These are phyloP conservation scores for Orbilia blumenaviensis DNA, from an alignment of 2,329 filamentous ascomycete species.

Conservation along the genomic window DNA sequence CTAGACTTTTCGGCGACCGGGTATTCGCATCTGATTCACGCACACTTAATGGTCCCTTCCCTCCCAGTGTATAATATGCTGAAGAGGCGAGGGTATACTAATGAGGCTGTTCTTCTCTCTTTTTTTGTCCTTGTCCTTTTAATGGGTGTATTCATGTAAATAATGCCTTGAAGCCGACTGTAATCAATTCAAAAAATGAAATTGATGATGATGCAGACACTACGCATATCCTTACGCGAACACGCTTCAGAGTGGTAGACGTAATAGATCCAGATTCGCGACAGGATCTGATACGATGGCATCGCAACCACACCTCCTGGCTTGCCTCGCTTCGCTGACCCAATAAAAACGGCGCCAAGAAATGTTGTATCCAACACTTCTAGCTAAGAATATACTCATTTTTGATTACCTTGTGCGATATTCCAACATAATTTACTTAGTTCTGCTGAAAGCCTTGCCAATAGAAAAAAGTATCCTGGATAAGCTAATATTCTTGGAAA, in stretches of 20 bases:
- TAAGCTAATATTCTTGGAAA: too few relatives aligned
- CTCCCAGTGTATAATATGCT: not conserved
- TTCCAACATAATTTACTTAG: too few relatives aligned
- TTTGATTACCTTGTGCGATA: too few relatives aligned
- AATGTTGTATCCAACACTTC: conserved; percentile 41
- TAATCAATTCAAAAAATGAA: not conserved
- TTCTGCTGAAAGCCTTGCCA: too few relatives aligned
- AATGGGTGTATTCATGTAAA: not conserved
- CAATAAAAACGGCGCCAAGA: not conserved
- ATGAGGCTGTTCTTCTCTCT: not conserved
- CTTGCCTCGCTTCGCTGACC: too few relatives aligned
- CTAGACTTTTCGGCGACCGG: not conserved
- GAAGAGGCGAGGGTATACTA: not conserved
- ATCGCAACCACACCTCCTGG: too few relatives aligned
- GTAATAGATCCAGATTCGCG: too few relatives aligned
- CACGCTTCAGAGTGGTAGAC: too few relatives aligned
- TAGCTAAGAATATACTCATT: not conserved
- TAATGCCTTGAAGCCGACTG: conserved; percentile 4
- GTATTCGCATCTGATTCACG: not conserved
- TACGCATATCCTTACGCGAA: too few relatives aligned
- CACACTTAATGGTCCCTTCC: not conserved
- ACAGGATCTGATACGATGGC: not conserved
- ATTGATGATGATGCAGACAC: conserved; percentile 21
- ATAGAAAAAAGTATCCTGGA: too few relatives aligned
- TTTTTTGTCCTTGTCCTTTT: not conserved